Conservation (phyloP, 169 alveolate genomes). For the Eimeria sp. region DNA sequence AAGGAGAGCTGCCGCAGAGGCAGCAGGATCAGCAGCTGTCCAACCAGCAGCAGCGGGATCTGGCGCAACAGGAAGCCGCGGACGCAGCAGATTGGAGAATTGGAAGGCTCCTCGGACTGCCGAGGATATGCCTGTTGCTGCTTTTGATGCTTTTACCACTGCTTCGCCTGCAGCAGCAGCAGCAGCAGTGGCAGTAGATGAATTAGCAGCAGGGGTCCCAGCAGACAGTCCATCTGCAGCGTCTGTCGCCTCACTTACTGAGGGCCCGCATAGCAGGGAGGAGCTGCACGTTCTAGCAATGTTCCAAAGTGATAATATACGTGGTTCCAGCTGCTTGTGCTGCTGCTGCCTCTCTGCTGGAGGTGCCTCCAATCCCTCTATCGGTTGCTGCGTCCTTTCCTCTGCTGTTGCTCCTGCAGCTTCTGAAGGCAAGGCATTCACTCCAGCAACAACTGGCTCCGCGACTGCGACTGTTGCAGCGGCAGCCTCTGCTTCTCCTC, state of each 20-base stretch:
- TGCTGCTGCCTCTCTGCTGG: constrained; percentile 1
- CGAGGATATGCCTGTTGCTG: background rate
- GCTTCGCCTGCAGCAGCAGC: background rate
- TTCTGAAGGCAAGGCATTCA: background rate
- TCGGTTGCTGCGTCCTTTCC: background rate
- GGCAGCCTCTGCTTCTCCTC: background rate
- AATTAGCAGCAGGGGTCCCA: background rate
- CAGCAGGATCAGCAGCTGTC: background rate
- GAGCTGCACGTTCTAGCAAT: constrained; percentile 5
- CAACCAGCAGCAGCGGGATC: background rate
- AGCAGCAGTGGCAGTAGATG: background rate
- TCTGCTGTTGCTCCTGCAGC: constrained; percentile 2
- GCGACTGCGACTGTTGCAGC: background rate
- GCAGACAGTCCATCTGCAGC: background rate
- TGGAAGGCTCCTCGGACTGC: background rate
- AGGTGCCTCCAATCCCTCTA: background rate
- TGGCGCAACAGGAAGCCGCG: background rate
- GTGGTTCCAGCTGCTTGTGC: background rate
- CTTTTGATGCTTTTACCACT: background rate
- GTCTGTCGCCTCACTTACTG: background rate
- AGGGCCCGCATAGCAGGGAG: background rate
- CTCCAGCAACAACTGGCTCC: background rate
- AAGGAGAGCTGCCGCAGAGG: background rate
- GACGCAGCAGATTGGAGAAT: constrained; percentile 18
- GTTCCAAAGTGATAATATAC: background rate